A percentile compares a stretch with the other conserved stretches of the same genome.
Evolutionary conservation across 1,284 basidiomycete species (phyloP).

Genomic region (Ganoderma lucidum): DNA sequence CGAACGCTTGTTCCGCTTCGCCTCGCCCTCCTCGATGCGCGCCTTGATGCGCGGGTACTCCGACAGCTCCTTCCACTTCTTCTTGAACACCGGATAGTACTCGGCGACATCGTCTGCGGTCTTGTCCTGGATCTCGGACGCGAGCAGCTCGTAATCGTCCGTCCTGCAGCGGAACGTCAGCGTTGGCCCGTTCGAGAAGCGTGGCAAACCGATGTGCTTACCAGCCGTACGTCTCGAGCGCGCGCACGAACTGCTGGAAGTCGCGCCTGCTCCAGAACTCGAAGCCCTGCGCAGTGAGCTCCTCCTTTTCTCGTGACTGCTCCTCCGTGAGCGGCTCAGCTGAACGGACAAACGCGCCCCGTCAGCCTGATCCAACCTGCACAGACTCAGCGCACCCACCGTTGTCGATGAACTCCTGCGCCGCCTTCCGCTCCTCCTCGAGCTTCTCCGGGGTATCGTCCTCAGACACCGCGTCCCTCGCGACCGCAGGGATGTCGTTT

Average conservation of each 20-base stretch:
- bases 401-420: slow-evolving; percentile 89
- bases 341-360: slow-evolving; percentile 38
- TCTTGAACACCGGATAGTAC: slow-evolving; percentile 91
- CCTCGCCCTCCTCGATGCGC: slow-evolving; percentile 85
- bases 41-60: slow-evolving; percentile 86
- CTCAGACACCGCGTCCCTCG: slow-evolving; percentile 73
- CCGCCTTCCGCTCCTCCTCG: slow-evolving; percentile 82
- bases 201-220: slow-evolving; percentile 42
- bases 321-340: slow-evolving; percentile 91
- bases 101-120: slow-evolving; percentile 80
- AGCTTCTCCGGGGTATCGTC: slow-evolving; percentile 87
- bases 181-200: not conserved
- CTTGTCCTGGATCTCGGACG: slow-evolving; percentile 90
- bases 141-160: slow-evolving; percentile 80
- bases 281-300: slow-evolving; percentile 83
- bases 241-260: slow-evolving; percentile 92
- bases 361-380: not conserved
- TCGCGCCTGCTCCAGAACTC: slow-evolving; percentile 92
- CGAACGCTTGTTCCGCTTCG: slow-evolving; percentile 87
- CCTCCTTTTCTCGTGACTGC: slow-evolving; percentile 83
- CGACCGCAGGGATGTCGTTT: slow-evolving; percentile 79
- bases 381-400: slow-evolving; percentile 50
- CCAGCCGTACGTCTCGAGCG: slow-evolving; percentile 90
- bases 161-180: slow-evolving; percentile 53
- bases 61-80: slow-evolving; percentile 88